Evolutionary conservation across 345 rosid genomes (phyloP).

Genomic region (Boechera retrofracta): DNA sequence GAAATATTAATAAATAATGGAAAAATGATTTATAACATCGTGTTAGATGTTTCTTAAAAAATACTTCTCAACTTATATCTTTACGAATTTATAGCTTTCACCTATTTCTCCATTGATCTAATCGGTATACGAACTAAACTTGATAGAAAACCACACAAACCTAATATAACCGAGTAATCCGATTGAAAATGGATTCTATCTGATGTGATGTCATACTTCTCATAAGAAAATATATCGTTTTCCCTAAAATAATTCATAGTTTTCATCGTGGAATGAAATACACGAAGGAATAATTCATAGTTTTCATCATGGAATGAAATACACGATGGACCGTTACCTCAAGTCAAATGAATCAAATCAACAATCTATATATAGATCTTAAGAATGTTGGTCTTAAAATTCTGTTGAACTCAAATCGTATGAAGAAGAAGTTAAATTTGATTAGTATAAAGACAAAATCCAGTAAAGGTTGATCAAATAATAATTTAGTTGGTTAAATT

Average conservation of each 20-base stretch:
- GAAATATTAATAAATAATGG: background rate
- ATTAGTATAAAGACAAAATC: conserved; percentile 3
- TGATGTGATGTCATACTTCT: too few relatives aligned
- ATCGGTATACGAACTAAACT: too few relatives aligned
- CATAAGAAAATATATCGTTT: too few relatives aligned
- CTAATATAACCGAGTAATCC: too few relatives aligned
- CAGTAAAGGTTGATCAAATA: conserved; percentile 1
- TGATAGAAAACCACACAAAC: too few relatives aligned
- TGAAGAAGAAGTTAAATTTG: background rate
- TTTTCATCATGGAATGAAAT: background rate
- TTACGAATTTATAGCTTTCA: too few relatives aligned
- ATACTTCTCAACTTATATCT: too few relatives aligned
- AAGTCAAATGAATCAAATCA: background rate
- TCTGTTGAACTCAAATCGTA: conserved; percentile 15
- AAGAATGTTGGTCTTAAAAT: background rate
- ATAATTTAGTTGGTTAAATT: background rate
- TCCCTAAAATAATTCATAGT: background rate
- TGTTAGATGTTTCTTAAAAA: too few relatives aligned
- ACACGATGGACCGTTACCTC: background rate
- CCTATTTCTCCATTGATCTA: too few relatives aligned
- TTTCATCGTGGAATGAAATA: background rate
- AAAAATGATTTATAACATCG: too few relatives aligned
- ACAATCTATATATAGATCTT: background rate
- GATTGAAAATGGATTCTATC: too few relatives aligned
- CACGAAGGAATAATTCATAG: background rate